Evolutionary conservation across 495 filamentous ascomycete genomes (phyloP), one percentile per base, ranked within the genome.

Genomic region (Pyrenula massariospora): DNA sequence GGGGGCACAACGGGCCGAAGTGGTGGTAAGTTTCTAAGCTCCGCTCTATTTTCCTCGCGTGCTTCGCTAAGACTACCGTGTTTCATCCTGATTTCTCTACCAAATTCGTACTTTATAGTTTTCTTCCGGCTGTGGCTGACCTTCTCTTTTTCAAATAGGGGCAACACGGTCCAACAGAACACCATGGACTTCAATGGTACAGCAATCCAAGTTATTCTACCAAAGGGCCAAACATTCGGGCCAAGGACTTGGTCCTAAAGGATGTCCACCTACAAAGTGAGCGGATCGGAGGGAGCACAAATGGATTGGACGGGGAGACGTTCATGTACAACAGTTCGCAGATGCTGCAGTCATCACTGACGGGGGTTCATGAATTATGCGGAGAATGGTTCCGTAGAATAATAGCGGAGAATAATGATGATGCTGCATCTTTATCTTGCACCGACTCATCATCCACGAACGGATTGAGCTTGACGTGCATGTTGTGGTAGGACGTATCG

Each of bases 1-100:
- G 73, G 3, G 64, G 70, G 24, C 72, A 79, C 50, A 64, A 74
- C 15, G 67, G 76, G 23, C 78, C 79, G 0, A 55, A 59, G 2
- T 81, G 79, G 79, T 83, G 79, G 79, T 77, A 76, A 25, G 80
- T 80, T 55, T 65, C 65, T 15, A 8, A 15, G 31, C 15, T 42
- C 15, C 8, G 15, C 15, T 8, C 31, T 42, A 8, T 15, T 15
- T 15, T 42, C 5, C 15, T 15, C 31, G 8, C 31, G 8, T 8
- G 15, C 0, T 68, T 78, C 3, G 72, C n/a, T n/a, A n/a, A n/a
- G n/a, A n/a, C n/a, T 55, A 66, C 65, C 31, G 5, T 5, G 31
- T 42, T 42, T 42, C 8, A 42, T 42, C 5, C 31, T 42, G 5
- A 5, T 15, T 15, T 42, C 5, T 42, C 31, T 15, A 5, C 31